A percentile compares a stretch with the other conserved stretches of the same genome.
Evolutionary conservation across 257 asterid genomes (phyloP).

Genomic region (Solanum infundibuliforme): DNA sequence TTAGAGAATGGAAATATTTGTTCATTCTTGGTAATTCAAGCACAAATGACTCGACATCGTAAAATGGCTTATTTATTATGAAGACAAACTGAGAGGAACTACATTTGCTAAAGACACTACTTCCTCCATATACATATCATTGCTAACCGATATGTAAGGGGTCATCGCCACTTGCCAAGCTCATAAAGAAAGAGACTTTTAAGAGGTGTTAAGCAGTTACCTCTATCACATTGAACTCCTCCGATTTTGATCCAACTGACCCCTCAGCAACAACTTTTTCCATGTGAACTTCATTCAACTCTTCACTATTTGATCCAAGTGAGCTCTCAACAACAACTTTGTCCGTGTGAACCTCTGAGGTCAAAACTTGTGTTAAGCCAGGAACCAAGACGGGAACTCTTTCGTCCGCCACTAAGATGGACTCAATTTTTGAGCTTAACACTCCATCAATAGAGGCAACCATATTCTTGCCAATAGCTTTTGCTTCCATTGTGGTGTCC

Average conservation of each 20-base stretch:
- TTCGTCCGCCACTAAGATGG: slow-evolving; percentile 7
- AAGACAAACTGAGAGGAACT: background rate
- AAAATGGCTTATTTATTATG: background rate
- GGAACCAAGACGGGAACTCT: slow-evolving; percentile 48
- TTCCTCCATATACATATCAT: background rate
- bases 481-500: background rate
- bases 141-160: background rate
- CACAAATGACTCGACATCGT: background rate
- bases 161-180: background rate
- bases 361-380: slow-evolving; percentile 28
- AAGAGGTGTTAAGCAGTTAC: slow-evolving; percentile 28
- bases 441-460: background rate
- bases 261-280: background rate
- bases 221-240: slow-evolving; percentile 26
- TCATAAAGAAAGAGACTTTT: background rate
- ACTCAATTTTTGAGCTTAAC: slow-evolving; percentile 7
- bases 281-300: slow-evolving; percentile 10
- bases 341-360: slow-evolving; percentile 14
- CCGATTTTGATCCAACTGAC: slow-evolving; percentile 3
- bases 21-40: background rate
- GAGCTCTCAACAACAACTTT: background rate
- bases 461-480: background rate
- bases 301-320: slow-evolving; percentile 10
- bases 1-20: background rate
- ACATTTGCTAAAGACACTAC: background rate